Evolutionary conservation across 148 eudicot genomes (phyloP).

Genomic region (Polygonum maritimum): DNA sequence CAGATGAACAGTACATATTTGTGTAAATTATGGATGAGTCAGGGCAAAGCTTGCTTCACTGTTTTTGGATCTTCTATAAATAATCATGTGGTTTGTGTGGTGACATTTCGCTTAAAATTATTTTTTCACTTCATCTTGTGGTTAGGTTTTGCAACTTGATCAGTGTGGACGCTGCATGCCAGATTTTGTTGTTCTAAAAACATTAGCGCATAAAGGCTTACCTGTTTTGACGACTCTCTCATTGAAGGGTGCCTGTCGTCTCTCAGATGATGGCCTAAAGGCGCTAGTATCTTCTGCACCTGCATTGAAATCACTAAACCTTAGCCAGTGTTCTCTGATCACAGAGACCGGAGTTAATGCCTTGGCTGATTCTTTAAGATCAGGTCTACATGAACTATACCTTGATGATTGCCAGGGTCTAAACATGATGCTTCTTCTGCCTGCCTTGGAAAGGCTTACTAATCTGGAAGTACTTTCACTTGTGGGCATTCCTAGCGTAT

Average conservation of each 20-base stretch:
- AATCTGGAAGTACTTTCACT: slow-evolving; percentile 62
- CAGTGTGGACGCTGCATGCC: slow-evolving; percentile 84
- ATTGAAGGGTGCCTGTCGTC: slow-evolving; percentile 85
- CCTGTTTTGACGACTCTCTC: slow-evolving; percentile 62
- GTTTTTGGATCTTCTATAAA: not conserved
- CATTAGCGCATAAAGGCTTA: slow-evolving; percentile 41
- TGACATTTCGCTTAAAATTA: not conserved
- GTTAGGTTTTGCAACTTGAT: slow-evolving; percentile 88
- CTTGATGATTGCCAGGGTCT: slow-evolving; percentile 62
- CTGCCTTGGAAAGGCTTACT: slow-evolving; percentile 44
- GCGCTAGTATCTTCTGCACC: slow-evolving; percentile 63
- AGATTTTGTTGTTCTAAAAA: slow-evolving; percentile 40
- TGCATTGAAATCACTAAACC: slow-evolving; percentile 61
- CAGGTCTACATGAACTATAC: slow-evolving; percentile 59
- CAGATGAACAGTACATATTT: not conserved
- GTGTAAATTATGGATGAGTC: not conserved
- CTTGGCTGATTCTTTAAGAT: slow-evolving; percentile 51
- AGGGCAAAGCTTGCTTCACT: not conserved
- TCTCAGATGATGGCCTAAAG: slow-evolving; percentile 67
- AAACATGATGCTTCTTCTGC: slow-evolving; percentile 53
- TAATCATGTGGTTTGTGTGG: not conserved
- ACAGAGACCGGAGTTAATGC: slow-evolving; percentile 47
- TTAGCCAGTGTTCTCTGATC: slow-evolving; percentile 79
- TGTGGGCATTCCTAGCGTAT: slow-evolving; percentile 48
- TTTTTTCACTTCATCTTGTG: slow-evolving; percentile 1